Percentiles rank a stretch among this genome's conserved stretches.
These are phyloP conservation scores for Nitzschia palea DNA, from an alignment of 108 stramenopile species.

Conservation along the genomic window DNA sequence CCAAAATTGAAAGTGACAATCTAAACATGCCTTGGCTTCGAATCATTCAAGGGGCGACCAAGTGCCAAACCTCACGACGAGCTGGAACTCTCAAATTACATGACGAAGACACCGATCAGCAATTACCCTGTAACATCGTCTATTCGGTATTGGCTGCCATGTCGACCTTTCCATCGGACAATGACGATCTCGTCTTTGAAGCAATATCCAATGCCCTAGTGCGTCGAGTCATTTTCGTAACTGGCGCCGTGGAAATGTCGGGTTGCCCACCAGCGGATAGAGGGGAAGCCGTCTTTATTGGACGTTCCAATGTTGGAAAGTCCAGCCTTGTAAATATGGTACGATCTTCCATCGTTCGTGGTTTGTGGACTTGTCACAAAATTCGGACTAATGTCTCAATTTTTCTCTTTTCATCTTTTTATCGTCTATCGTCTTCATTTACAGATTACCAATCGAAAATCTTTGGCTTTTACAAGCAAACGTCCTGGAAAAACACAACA, in stretches of 20 bases:
- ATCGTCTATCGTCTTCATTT: no score
- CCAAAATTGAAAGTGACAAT: constrained; percentile 45
- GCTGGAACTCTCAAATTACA: constrained; percentile 32
- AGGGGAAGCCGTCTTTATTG: constrained; percentile 91
- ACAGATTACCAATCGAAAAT: constrained; percentile 86
- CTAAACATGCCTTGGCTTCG: constrained; percentile 75
- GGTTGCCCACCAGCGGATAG: constrained; percentile 81
- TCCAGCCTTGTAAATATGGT: constrained; percentile 90
- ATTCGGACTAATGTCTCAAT: no score
- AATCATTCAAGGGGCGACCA: constrained; percentile 73
- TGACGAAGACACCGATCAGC: constrained; percentile 28
- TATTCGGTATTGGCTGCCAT: constrained; percentile 80
- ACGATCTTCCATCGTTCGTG: not conserved
- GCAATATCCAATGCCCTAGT: constrained; percentile 83
- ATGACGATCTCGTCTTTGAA: constrained; percentile 84
- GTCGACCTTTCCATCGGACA: constrained; percentile 79
- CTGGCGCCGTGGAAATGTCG: constrained; percentile 85
- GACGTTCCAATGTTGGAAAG: constrained; percentile 94
- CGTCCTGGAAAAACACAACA: constrained; percentile 95
- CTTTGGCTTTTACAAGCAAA: constrained; percentile 91
- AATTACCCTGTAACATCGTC: constrained; percentile 67
- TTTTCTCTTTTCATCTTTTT: constrained; percentile 12
- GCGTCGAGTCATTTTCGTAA: constrained; percentile 77
- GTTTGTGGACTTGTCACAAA: no score
- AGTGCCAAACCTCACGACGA: constrained; percentile 68